phyloP scores from a whole-genome alignment of 768 basidiomycete species.

The Lactarius quietus region DNA sequence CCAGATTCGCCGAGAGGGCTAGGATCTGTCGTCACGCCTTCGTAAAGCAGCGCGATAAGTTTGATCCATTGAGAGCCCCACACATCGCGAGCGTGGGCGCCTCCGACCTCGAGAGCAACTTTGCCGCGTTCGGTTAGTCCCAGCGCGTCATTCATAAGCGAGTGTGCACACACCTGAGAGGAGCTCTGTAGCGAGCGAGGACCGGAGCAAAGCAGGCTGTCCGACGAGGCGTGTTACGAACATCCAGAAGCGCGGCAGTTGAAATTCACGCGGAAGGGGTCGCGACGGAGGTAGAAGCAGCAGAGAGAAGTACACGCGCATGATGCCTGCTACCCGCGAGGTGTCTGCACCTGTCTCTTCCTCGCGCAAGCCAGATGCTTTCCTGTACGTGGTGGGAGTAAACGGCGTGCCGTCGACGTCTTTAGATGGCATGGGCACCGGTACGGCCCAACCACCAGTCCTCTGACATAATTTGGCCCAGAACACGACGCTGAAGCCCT shows the following conservation, averaged over 20 bases:
- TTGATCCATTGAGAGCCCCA: slow-evolving; percentile 84
- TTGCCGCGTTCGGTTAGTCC: not conserved
- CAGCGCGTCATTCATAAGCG: not conserved
- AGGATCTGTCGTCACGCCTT: slow-evolving; percentile 52
- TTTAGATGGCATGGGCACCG: slow-evolving; percentile 50
- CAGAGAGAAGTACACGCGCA: slow-evolving; percentile 85
- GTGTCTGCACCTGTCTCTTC: slow-evolving; percentile 59
- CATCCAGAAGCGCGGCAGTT: slow-evolving; percentile 62
- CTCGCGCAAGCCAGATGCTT: slow-evolving; percentile 56
- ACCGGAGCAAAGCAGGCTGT: slow-evolving; percentile 48
- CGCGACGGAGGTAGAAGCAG: slow-evolving; percentile 39
- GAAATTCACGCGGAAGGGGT: slow-evolving; percentile 53
- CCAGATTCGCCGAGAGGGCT: slow-evolving; percentile 37
- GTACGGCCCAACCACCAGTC: slow-evolving; percentile 85
- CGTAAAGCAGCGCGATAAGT: slow-evolving; percentile 60
- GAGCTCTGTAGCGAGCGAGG: slow-evolving; percentile 60
- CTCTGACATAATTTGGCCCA: slow-evolving; percentile 84
- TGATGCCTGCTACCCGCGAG: slow-evolving; percentile 66
- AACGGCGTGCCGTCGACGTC: slow-evolving; percentile 51
- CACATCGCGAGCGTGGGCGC: slow-evolving; percentile 51
- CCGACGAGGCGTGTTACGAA: slow-evolving; percentile 65
- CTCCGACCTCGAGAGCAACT: slow-evolving; percentile 74
- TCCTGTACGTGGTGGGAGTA: slow-evolving; percentile 40
- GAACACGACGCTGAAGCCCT: slow-evolving; percentile 67
- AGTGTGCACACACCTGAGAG: slow-evolving; percentile 49